A percentile compares a stretch with the other conserved stretches of the same genome.
These are phyloP conservation scores for Volutella citrinella DNA, from an alignment of 2,329 filamentous ascomycete genomes.

Conservation along the genomic window DNA sequence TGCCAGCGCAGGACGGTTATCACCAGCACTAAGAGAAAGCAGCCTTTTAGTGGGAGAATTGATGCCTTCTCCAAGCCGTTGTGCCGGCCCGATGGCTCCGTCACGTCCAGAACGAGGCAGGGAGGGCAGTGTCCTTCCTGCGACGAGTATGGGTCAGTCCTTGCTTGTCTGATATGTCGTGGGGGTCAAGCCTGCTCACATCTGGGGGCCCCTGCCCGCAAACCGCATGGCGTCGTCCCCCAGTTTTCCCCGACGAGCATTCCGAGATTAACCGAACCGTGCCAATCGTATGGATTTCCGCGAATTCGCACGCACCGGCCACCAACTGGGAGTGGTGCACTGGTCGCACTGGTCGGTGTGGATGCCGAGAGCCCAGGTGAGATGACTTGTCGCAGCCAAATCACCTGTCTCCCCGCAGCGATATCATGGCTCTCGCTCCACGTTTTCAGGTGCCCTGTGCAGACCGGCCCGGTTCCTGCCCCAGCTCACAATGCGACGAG, in stretches of 20 bases:
- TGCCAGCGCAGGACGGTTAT: too few relatives aligned
- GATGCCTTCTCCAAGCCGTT: too few relatives aligned
- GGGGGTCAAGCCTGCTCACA: too few relatives aligned
- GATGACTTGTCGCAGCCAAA: constrained; percentile 20
- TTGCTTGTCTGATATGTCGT: too few relatives aligned
- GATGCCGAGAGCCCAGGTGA: constrained; percentile 19
- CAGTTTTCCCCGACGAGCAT: constrained; percentile 14
- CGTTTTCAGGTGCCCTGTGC: constrained; percentile 1
- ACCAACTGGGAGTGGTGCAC: too few relatives aligned
- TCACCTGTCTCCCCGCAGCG: constrained; percentile 18
- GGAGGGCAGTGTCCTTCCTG: too few relatives aligned
- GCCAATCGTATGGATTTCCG: constrained; percentile 6
- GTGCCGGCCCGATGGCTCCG: too few relatives aligned
- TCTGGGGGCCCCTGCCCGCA: constrained; percentile 6
- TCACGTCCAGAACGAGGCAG: too few relatives aligned
- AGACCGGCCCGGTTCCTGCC: constrained; percentile 12
- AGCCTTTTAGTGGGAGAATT: too few relatives aligned
- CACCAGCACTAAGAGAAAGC: too few relatives aligned
- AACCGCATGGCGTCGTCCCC: constrained; percentile 5
- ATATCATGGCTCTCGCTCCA: constrained; percentile 9
- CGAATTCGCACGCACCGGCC: constrained; percentile 3
- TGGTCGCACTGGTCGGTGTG: constrained; percentile 13
- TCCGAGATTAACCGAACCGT: constrained; percentile 26
- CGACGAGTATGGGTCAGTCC: too few relatives aligned
- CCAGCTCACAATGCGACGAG: too few relatives aligned